Evolutionary conservation across 2,329 filamentous ascomycete genomes (phyloP).

Genomic region (Penicillium nordicum): DNA sequence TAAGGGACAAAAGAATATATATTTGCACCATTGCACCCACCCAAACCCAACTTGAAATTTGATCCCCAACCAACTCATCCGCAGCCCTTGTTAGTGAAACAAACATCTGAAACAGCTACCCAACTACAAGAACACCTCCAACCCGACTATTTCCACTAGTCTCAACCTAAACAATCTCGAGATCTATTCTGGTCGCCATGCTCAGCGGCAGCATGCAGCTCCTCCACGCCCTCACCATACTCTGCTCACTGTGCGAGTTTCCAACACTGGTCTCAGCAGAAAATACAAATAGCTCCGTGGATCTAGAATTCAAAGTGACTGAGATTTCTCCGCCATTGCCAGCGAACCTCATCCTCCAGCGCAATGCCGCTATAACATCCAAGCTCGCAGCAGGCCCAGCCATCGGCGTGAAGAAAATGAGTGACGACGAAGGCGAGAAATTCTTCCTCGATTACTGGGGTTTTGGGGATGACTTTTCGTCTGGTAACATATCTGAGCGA

Average conservation of each 20-base stretch:
- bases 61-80: neutral
- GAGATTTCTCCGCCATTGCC: neutral
- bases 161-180: neutral
- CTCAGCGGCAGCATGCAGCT: neutral
- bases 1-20: neutral
- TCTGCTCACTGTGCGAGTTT: neutral
- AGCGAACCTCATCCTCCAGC: slow-evolving; percentile 12
- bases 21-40: neutral
- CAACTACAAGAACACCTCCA: neutral
- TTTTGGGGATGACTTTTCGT: slow-evolving; percentile 23
- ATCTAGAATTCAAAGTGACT: neutral
- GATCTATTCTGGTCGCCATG: neutral
- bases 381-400: slow-evolving; percentile 28
- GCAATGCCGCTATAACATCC: slow-evolving; percentile 30
- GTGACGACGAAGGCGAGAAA: slow-evolving; percentile 46
- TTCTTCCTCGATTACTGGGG: slow-evolving; percentile 48
- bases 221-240: neutral
- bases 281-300: neutral
- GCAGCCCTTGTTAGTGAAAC: neutral
- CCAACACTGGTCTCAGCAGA: neutral
- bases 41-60: neutral
- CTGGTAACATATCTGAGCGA: slow-evolving; percentile 11
- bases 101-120: neutral
- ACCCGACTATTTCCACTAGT: neutral
- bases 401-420: slow-evolving; percentile 45